phyloP scores from a whole-genome alignment of 495 filamentous ascomycete species.

The Usnea hakonensis region DNA sequence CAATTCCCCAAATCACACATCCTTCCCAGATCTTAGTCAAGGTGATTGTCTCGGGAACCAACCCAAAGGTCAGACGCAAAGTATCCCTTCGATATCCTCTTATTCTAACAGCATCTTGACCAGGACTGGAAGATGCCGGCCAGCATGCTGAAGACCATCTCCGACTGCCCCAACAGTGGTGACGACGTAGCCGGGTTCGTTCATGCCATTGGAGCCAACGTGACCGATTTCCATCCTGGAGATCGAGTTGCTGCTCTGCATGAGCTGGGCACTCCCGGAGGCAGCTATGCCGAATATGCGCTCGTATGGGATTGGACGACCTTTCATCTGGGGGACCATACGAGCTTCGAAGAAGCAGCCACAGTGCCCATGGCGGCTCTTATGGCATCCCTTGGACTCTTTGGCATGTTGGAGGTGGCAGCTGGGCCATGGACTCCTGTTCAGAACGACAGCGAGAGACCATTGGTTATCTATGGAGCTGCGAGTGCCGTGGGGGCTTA shows the following conservation, averaged over 20 bases:
- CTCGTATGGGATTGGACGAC: conserved; percentile 32
- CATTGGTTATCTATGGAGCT: conserved; percentile 36
- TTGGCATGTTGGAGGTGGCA: conserved; percentile 12
- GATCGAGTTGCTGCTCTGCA: conserved; percentile 39
- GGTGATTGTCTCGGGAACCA: conserved; percentile 56
- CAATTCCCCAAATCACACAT: conserved; percentile 47
- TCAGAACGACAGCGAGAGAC: conserved; percentile 21
- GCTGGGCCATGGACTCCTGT: conserved; percentile 23
- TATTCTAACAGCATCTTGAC: not conserved
- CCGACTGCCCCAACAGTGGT: conserved; percentile 21
- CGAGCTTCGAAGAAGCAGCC: conserved; percentile 37
- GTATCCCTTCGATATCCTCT: no score
- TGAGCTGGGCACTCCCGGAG: conserved; percentile 24
- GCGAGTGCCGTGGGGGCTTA: conserved; percentile 34
- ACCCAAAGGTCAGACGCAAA: conserved; percentile 47
- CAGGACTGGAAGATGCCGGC: conserved; percentile 57
- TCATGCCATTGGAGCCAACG: conserved; percentile 31
- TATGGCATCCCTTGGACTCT: conserved; percentile 36
- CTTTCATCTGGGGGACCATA: conserved; percentile 34
- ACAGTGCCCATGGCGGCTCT: conserved; percentile 36
- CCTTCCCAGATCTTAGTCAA: conserved; percentile 61
- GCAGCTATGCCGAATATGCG: conserved; percentile 37
- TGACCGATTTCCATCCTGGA: conserved; percentile 36
- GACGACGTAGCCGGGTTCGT: conserved; percentile 40
- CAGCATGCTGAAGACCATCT: conserved; percentile 19